Conservation (phyloP, 202 grass and related monocot species). For the Zizania palustris region DNA sequence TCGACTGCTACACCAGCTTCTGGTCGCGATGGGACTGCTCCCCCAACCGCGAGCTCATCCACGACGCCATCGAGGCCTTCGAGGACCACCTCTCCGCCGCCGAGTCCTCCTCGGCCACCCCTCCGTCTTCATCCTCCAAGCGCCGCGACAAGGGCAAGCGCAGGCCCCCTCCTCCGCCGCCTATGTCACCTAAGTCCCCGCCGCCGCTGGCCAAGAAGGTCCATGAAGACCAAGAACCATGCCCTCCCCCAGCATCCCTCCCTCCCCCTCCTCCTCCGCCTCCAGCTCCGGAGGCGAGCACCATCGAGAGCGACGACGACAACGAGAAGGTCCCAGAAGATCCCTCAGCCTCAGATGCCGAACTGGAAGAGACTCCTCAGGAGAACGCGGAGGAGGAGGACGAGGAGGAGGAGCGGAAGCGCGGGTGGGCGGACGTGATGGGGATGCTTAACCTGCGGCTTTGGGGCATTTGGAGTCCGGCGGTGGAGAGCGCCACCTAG, state of each 20-base stretch:
- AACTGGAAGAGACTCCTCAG: neutral
- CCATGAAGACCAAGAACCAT: neutral
- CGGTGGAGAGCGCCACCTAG: conserved; percentile 49
- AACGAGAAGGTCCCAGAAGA: conserved; percentile 11
- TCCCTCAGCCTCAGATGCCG: neutral
- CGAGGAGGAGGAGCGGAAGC: conserved; percentile 45
- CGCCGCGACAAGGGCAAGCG: conserved; percentile 48
- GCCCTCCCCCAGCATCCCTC: neutral
- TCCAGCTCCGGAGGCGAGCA: neutral
- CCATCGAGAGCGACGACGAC: neutral
- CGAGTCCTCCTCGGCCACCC: conserved; percentile 41
- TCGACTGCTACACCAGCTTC: conserved; percentile 85
- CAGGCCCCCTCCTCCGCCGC: neutral
- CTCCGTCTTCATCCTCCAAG: conserved; percentile 4
- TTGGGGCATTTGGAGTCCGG: conserved; percentile 59
- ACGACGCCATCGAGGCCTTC: conserved; percentile 59
- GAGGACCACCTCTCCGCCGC: conserved; percentile 64
- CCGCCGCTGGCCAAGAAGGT: conserved; percentile 6
- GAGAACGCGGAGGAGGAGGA: neutral
- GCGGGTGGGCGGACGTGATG: conserved; percentile 61
- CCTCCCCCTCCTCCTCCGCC: neutral
- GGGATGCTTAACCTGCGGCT: conserved; percentile 43
- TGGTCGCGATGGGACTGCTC: conserved; percentile 79
- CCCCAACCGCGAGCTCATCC: conserved; percentile 57
- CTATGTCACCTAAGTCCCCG: neutral